Evolutionary conservation across 129 eudicot genomes (phyloP), one percentile per base, ranked within the genome.

Genomic region (Gnaphalium uliginosum): DNA sequence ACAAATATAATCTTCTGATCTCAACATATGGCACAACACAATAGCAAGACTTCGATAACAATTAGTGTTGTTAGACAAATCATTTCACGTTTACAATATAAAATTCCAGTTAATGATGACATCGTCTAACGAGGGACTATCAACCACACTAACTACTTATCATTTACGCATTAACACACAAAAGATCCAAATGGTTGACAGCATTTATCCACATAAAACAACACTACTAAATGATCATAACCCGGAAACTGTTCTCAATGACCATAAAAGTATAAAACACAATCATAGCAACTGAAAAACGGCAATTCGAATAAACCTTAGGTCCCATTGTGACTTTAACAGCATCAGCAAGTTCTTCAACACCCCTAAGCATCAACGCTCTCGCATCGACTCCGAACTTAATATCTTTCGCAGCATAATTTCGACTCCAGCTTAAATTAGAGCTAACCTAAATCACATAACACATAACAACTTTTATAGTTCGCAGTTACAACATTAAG

Each of bases 281-380:
- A 46, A 50, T 17, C 46, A 61, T 13, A 4, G 5, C 30, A 59
- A 50, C 6, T 51, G 19, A 50, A 59, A 75, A 25, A 18, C n/a
- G 2, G 27, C 54, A 35, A 82, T 21, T 27, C 1, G 13, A 43
- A 57, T 18, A 1, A 54, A 88, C 96, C 85, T 90, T 90, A 2
- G 96, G 98, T 2, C 98, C 98, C 96, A 92, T 89, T 0, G 98
- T 92, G 24, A 92, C 92, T 89, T 83, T 89, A 26, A 93, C 98
- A 8, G 98, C 98, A 85, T 90, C 97, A n/a, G 98, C 97, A 30
- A 93, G 96, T 82, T 88, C 93, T 73, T 93, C 96, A 4, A 93
- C 91, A 64, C 99, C 99, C 59, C 80, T 86, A 19, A 95, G 96
- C 99, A 95, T 95, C 85, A 81, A 73, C 8, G 91, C 97, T 43